Conservation (phyloP, 495 filamentous ascomycete genomes). For the Lepraria neglecta region DNA sequence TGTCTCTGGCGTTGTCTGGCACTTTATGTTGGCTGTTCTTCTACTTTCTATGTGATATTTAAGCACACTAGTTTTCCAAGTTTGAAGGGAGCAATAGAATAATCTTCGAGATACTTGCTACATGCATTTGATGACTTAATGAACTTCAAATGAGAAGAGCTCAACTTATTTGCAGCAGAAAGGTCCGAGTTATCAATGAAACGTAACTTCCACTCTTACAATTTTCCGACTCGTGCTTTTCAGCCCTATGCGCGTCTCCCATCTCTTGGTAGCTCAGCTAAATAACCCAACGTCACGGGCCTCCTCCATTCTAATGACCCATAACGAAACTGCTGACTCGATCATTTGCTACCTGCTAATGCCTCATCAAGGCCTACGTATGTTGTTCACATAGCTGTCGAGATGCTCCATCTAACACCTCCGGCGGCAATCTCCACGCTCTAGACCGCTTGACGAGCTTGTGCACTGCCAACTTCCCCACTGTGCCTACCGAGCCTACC, state of each 20-base stretch:
- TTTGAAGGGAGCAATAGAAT: background rate
- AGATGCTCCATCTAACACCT: background rate
- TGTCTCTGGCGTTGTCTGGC: background rate
- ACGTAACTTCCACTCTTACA: background rate
- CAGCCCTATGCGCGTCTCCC: slow-evolving; percentile 3
- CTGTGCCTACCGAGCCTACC: background rate
- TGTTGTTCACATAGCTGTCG: background rate
- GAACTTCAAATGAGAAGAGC: background rate
- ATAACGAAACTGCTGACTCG: background rate
- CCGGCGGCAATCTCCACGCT: background rate
- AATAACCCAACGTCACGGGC: slow-evolving; percentile 5
- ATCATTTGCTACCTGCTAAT: background rate
- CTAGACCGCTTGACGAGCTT: background rate
- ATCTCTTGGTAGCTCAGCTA: slow-evolving; percentile 9
- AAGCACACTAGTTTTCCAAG: background rate
- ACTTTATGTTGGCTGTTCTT: background rate
- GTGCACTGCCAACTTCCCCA: background rate
- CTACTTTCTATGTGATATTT: background rate
- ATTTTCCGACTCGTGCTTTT: background rate
- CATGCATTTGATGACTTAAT: background rate
- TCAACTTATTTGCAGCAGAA: background rate
- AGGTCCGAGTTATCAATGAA: background rate
- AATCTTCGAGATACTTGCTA: background rate
- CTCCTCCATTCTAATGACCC: background rate
- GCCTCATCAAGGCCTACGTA: background rate